phyloP scores from a whole-genome alignment of 2,329 filamentous ascomycete species.

The Whalleya microplaca region DNA sequence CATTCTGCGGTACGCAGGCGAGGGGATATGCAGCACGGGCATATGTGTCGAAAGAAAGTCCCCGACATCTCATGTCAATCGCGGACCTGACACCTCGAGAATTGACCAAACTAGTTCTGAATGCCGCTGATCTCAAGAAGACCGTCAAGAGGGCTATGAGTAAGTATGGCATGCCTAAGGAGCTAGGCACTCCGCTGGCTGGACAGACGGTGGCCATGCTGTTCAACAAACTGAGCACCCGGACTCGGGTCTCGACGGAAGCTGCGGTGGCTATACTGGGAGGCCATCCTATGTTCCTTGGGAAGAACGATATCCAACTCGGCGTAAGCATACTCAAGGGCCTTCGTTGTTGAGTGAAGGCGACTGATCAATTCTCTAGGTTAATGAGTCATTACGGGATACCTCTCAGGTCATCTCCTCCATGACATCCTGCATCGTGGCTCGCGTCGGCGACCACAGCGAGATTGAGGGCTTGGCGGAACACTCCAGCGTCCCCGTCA shows the following conservation, averaged over 20 bases:
- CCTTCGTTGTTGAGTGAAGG: background rate
- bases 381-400: slow-evolving; percentile 94
- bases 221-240: slow-evolving; percentile 94
- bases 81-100: slow-evolving; percentile 81
- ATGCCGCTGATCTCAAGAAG: slow-evolving; percentile 77
- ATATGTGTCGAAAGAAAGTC: slow-evolving; percentile 47
- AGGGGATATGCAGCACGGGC: slow-evolving; percentile 46
- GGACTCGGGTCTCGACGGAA: slow-evolving; percentile 92
- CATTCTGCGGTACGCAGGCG: slow-evolving; percentile 38
- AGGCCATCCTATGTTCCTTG: slow-evolving; percentile 94
- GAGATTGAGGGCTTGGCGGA: slow-evolving; percentile 73
- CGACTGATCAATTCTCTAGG: slow-evolving; percentile 46
- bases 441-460: slow-evolving; percentile 76
- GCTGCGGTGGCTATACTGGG: slow-evolving; percentile 86
- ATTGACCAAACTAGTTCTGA: slow-evolving; percentile 79
- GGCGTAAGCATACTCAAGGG: slow-evolving; percentile 61
- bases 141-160: slow-evolving; percentile 73
- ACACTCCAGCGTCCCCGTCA: slow-evolving; percentile 77
- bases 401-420: slow-evolving; percentile 92
- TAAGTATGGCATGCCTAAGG: slow-evolving; percentile 54
- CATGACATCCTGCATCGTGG: slow-evolving; percentile 84
- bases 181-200: slow-evolving; percentile 64
- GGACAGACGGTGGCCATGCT: slow-evolving; percentile 90
- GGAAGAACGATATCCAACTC: slow-evolving; percentile 93
- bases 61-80: slow-evolving; percentile 92